Percentiles rank a stretch among this genome's conserved stretches.
These are phyloP conservation scores for Kazachstania kunashirensis DNA, from an alignment of 805 yeast genomes.

Conservation along the genomic window DNA sequence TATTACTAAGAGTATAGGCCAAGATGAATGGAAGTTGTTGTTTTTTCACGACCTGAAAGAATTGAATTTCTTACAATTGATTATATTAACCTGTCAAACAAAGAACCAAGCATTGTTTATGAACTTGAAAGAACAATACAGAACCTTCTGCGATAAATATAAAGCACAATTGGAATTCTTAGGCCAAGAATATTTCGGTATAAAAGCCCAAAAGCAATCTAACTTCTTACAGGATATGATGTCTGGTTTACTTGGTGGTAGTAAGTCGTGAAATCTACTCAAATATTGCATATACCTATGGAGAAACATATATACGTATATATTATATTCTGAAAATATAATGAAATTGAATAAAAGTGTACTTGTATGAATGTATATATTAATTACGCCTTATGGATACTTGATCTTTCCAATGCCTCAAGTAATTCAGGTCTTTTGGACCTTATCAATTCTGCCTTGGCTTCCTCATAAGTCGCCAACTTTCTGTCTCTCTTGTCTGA, in stretches of 20 bases:
- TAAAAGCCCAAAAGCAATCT: constrained; percentile 41
- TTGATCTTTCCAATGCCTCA: constrained; percentile 50
- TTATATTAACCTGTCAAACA: constrained; percentile 50
- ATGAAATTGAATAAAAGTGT: too few relatives aligned
- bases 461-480: constrained; percentile 69
- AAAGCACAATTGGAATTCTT: constrained; percentile 41
- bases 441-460: constrained; percentile 45
- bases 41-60: constrained; percentile 37
- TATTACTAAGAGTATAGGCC: constrained; percentile 24
- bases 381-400: constrained; percentile 9
- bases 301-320: too few relatives aligned
- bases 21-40: constrained; percentile 27
- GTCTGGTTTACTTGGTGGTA: constrained; percentile 49
- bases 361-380: background rate
- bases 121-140: constrained; percentile 44
- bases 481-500: constrained; percentile 45
- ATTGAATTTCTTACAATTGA: constrained; percentile 60
- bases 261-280: too few relatives aligned
- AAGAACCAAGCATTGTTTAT: constrained; percentile 43
- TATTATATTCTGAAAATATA: too few relatives aligned
- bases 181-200: constrained; percentile 55
- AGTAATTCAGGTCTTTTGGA: constrained; percentile 60
- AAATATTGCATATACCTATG: too few relatives aligned
- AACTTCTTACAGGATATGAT: constrained; percentile 65
- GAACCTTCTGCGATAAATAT: constrained; percentile 19